These are phyloP conservation scores for Cyamopsis tetragonoloba DNA, from an alignment of 306 rosid genomes.

Conservation along the genomic window DNA sequence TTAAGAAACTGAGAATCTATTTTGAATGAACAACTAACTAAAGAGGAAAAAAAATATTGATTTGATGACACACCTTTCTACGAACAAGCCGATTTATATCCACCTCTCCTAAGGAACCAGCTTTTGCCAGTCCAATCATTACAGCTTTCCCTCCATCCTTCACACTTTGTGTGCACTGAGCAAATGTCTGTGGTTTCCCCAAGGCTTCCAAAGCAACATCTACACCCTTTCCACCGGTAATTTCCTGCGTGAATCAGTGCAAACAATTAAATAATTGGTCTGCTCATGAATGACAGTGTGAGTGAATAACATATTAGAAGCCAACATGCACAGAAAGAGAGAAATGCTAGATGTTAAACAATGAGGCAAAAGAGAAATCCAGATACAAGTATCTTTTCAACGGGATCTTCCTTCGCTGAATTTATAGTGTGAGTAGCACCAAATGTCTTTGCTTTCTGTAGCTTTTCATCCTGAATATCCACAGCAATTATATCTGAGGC, in stretches of 20 bases:
- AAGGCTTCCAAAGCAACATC: conserved; percentile 95
- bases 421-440: conserved; percentile 92
- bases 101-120: conserved; percentile 79
- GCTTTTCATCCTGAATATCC: conserved; percentile 82
- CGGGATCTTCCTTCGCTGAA: conserved; percentile 70
- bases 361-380: conserved; percentile 28
- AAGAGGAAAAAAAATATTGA: too few species aligned
- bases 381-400: conserved; percentile 68
- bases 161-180: conserved; percentile 78
- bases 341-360: not conserved
- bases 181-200: conserved; percentile 81
- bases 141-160: conserved; percentile 97
- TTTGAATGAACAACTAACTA: too few species aligned
- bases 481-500: conserved; percentile 94
- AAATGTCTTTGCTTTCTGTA: conserved; percentile 71
- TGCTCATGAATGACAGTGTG: not conserved
- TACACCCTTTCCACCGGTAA: conserved; percentile 89
- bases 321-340: not conserved
- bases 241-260: conserved; percentile 59
- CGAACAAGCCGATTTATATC: conserved; percentile 95
- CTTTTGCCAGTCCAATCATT: conserved; percentile 78
- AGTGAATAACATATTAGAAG: not conserved
- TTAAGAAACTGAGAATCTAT: too few species aligned
- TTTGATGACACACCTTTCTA: conserved; percentile 73
- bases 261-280: conserved; percentile 4